Evolutionary conservation across 2,329 filamentous ascomycete species (phyloP), one percentile per base, ranked within the genome.

Genomic region (Triangularia verruculosa): DNA sequence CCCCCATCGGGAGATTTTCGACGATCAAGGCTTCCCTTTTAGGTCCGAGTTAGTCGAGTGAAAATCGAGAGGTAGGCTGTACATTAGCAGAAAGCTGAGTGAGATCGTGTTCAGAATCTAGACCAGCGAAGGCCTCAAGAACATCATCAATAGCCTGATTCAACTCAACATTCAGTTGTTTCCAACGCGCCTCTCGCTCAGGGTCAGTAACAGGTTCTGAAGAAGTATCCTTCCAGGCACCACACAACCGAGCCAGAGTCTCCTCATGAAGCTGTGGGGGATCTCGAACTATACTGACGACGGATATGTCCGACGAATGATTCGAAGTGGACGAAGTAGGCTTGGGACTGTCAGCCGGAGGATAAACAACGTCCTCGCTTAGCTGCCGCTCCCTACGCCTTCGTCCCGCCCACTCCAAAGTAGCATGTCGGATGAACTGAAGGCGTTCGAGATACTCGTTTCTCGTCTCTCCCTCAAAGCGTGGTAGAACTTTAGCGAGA

Each of bases 181-280:
- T 43, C 34, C 34, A 43, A 15, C n/a, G 34, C 15, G 17, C 34
- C 34, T 43, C 34, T 43, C 34, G 34, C 34, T 43, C 2, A 5
- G 34, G 34, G 12, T 43, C n/a, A 47, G 39, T 20, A 8, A 47
- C 20, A 6, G 17, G 5, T 17, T 47, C n/a, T 9, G 39, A 47
- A 47, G 39, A 20, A 8, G 20, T 47, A 3, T 17, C 39, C 39
- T 17, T 47, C 39, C 39, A 47, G 39, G 39, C 20, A 2, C 61
- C 64, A 20, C 64, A 65, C 24, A 65, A 52, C 30, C 25, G 54
- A 11, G 24, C 15, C 2, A 63, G 57, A 24, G 64, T 65, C 15
- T 58, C 32, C 3, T 22, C 3, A 15, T 65, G 61, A 24, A 56
- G 43, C 34, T 65, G 64, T n/a, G n/a, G 56, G 22, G 59, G 12